Evolutionary conservation across 306 rosid species (phyloP).

Genomic region (Cucurbita argyrosperma): DNA sequence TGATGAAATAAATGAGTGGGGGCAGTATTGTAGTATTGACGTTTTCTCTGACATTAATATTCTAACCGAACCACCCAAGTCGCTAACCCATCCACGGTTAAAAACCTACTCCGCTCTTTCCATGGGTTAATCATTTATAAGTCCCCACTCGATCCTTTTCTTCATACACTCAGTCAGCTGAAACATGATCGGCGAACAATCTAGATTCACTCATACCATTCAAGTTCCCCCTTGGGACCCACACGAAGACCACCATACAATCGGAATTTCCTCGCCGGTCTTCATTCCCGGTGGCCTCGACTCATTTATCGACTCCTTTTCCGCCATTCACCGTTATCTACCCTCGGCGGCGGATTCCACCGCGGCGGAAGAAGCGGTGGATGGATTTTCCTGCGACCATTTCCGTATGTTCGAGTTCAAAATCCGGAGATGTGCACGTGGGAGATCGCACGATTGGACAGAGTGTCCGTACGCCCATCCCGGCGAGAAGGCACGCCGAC

Average conservation of each 20-base stretch:
- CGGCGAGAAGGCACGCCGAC: constrained; percentile 84
- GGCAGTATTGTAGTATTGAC: background rate
- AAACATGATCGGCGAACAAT: background rate
- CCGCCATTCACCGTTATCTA: constrained; percentile 27
- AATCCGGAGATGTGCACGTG: constrained; percentile 49
- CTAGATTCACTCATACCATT: background rate
- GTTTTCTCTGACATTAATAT: background rate
- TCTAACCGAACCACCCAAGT: background rate
- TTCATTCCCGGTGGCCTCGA: constrained; percentile 13
- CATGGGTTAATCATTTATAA: background rate
- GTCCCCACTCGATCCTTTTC: background rate
- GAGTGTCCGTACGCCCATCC: constrained; percentile 90
- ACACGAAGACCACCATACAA: background rate
- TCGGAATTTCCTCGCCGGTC: constrained; percentile 10
- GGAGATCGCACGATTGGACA: constrained; percentile 80
- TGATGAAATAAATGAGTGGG: background rate
- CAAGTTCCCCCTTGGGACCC: constrained; percentile 2
- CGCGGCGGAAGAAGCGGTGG: background rate
- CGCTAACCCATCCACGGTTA: constrained; percentile 6
- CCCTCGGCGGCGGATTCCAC: constrained; percentile 24
- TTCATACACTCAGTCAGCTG: background rate
- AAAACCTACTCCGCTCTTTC: background rate
- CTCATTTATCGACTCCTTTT: constrained; percentile 16
- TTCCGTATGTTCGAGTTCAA: constrained; percentile 85
- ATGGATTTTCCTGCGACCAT: constrained; percentile 43